Conservation (phyloP, 108 stramenopile genomes). For the Skeletonema tropicum region DNA sequence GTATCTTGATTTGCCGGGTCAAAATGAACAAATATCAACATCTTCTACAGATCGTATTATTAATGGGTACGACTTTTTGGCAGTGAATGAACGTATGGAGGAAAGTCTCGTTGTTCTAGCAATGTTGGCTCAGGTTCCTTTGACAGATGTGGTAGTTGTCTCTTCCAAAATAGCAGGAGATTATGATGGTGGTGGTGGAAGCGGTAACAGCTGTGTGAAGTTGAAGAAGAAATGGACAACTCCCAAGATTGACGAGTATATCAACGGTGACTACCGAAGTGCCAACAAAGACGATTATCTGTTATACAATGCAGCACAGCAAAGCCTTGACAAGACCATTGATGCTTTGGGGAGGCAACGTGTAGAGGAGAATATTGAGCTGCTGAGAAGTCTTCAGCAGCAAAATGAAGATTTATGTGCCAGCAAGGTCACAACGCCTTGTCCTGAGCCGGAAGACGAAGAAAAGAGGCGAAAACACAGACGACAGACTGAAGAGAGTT, state of each 20-base stretch:
- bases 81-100: constrained; percentile 54
- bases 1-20: constrained; percentile 3
- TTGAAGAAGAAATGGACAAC: constrained; percentile 7
- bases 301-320: constrained; percentile 51
- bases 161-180: no score
- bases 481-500: not conserved
- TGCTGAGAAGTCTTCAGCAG: constrained; percentile 4
- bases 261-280: constrained; percentile 19
- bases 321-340: constrained; percentile 57
- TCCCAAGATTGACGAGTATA: constrained; percentile 8
- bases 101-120: constrained; percentile 51
- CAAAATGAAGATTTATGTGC: not conserved
- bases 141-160: no score
- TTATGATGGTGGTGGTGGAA: no score
- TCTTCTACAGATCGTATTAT: constrained; percentile 16
- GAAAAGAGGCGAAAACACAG: not conserved
- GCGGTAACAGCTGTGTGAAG: not conserved
- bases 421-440: not conserved
- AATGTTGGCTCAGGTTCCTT: constrained; percentile 17
- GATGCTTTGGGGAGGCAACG: constrained; percentile 40
- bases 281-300: constrained; percentile 14
- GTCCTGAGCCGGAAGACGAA: not conserved
- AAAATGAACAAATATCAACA: not conserved
- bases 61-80: constrained; percentile 59
- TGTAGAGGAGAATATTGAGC: constrained; percentile 27